These are phyloP conservation scores for Avena sativa DNA, from an alignment of 176 grass and related monocot genomes.

Conservation along the genomic window DNA sequence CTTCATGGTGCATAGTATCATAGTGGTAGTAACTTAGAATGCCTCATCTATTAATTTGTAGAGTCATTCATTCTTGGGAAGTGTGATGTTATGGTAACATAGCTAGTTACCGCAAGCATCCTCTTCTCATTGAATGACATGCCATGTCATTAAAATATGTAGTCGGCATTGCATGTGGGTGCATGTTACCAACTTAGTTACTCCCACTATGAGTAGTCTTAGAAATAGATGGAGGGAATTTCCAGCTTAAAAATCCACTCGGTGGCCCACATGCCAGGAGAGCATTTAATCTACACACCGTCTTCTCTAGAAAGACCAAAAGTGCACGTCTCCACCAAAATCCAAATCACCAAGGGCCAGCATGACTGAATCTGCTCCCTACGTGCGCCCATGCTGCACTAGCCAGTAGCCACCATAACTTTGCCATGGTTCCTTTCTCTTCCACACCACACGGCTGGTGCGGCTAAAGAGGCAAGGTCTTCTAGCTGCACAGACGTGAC, in stretches of 20 bases:
- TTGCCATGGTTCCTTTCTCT: background rate
- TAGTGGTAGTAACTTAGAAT: no score
- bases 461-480: background rate
- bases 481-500: background rate
- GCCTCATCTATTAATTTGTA: no score
- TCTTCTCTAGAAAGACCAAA: background rate
- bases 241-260: background rate
- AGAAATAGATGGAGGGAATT: background rate
- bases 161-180: no score
- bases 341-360: background rate
- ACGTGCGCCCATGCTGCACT: background rate
- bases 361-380: background rate
- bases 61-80: no score
- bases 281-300: background rate
- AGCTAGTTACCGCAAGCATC: no score
- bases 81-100: no score
- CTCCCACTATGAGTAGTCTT: background rate
- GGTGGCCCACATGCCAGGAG: background rate
- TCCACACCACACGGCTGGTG: background rate
- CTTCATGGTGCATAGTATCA: no score
- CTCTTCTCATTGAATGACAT: no score
- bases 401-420: background rate
- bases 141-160: no score
- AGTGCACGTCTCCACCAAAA: background rate
- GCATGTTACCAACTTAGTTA: no score